Evolutionary conservation across 495 filamentous ascomycete genomes (phyloP).

Genomic region (Diplogelasinospora grovesii): DNA sequence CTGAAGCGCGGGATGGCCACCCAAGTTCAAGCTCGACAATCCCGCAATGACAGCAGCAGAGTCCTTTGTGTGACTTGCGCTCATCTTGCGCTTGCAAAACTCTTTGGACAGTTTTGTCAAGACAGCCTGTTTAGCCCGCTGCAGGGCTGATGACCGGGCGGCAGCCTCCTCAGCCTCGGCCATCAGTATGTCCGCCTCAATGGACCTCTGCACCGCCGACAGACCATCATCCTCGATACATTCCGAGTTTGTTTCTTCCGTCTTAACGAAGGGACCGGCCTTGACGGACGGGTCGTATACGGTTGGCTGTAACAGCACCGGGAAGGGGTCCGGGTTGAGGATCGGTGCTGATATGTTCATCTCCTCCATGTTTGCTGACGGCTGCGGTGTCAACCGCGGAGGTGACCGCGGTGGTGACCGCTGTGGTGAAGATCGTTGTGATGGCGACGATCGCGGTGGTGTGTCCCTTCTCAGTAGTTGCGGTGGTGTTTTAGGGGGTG

Average conservation of each 20-base stretch:
- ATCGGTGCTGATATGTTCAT: slow-evolving; percentile 42
- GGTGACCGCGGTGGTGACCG: slow-evolving; percentile 2
- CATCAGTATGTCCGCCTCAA: slow-evolving; percentile 33
- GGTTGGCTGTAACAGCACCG: slow-evolving; percentile 36
- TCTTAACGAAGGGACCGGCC: slow-evolving; percentile 16
- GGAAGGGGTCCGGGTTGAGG: slow-evolving; percentile 35
- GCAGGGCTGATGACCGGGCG: slow-evolving; percentile 33
- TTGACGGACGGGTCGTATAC: slow-evolving; percentile 40
- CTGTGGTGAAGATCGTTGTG: slow-evolving; percentile 4
- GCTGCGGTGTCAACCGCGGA: too few relatives aligned
- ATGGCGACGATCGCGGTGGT: slow-evolving; percentile 1
- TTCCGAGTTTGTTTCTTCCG: background rate
- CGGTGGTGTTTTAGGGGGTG: slow-evolving; percentile 4
- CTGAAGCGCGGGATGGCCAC: background rate
- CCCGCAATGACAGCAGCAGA: slow-evolving; percentile 22
- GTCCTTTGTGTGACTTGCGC: slow-evolving; percentile 10
- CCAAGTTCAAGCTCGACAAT: slow-evolving; percentile 16
- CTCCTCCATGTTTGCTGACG: slow-evolving; percentile 11
- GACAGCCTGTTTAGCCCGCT: slow-evolving; percentile 39
- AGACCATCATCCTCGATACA: slow-evolving; percentile 28
- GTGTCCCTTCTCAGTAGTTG: background rate
- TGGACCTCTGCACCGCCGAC: slow-evolving; percentile 33
- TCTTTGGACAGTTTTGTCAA: slow-evolving; percentile 39
- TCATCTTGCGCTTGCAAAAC: slow-evolving; percentile 21
- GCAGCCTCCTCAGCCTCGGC: slow-evolving; percentile 36